Percentiles rank a stretch among this genome's conserved stretches.
These are phyloP conservation scores for Dryas drummondii DNA, from an alignment of 306 rosid genomes.

Conservation along the genomic window DNA sequence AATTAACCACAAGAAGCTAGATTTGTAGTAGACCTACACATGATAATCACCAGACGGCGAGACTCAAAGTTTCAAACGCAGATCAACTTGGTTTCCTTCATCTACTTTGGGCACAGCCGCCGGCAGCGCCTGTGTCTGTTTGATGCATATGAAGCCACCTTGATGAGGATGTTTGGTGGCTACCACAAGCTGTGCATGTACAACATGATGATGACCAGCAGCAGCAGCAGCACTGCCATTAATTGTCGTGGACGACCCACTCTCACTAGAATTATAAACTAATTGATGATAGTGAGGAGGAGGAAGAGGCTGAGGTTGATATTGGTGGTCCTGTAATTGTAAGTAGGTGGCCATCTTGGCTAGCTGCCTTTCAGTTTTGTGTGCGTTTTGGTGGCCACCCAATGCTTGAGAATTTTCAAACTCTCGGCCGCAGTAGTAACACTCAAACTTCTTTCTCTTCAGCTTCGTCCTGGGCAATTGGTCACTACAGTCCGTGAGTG, in stretches of 20 bases:
- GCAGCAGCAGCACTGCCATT: background rate
- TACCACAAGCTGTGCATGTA: background rate
- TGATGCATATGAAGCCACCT: background rate
- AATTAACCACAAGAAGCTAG: too few species aligned
- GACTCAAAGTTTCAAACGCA: slow-evolving; percentile 31
- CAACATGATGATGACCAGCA: background rate
- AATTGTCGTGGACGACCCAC: background rate
- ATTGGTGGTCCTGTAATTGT: background rate
- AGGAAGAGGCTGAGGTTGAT: background rate
- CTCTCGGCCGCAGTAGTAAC: slow-evolving; percentile 33
- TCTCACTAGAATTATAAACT: background rate
- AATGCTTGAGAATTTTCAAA: slow-evolving; percentile 37
- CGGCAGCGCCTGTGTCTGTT: background rate
- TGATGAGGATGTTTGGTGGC: background rate
- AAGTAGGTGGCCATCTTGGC: slow-evolving; percentile 18
- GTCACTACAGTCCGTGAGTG: slow-evolving; percentile 1
- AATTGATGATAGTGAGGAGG: background rate
- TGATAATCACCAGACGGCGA: too few species aligned
- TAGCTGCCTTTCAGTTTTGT: slow-evolving; percentile 30
- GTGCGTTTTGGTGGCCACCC: slow-evolving; percentile 47
- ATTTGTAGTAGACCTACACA: too few species aligned
- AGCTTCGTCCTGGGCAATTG: background rate
- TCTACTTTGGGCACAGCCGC: background rate
- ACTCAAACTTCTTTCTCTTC: slow-evolving; percentile 23
- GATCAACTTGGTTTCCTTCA: slow-evolving; percentile 26